Evolutionary conservation across 2,329 filamentous ascomycete genomes (phyloP), one percentile per base, ranked within the genome.

Genomic region (Ceratocystis lukuohia): DNA sequence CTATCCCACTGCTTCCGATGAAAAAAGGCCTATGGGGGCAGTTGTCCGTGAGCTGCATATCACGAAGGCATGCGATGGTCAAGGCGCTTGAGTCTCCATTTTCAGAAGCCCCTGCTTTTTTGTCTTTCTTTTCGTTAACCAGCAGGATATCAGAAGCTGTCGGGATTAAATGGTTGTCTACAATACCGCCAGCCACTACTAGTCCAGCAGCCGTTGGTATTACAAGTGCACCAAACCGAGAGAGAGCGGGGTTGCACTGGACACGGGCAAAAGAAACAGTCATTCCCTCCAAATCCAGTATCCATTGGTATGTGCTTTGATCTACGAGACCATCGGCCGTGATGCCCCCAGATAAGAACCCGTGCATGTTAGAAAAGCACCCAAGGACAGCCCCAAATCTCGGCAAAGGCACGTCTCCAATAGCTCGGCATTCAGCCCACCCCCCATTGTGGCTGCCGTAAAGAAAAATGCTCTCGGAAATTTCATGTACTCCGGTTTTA

Each of bases 301-400:
- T 77, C 89, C 89, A 95, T 62, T 77, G 76, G 78, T 88, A 87
- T 15, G 86, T 77, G 67, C 86, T 82, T 53, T 81, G 76, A 22
- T 84, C 75, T 15, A 95, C 77, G 7, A 80, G 77, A 2, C 88
- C 89, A 72, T 87, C 80, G 48, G 76, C 75, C 25, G 80, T 78
- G 71, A 95, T 86, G 0, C 92, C 92, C 20, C 91, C 91, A 20
- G 84, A 78, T 1, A 94, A 70, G 1, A 93, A 74, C 0, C 91
- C 91, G 48, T 12, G 10, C 10, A 7, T 15, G n/a, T 62, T 33
- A 1, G 61, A 61, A n/a, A 64, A 59, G 3, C 45, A 30, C 0
- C 82, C 81, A 69, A 82, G 82, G 0, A 76, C 71, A 0, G 77
- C 59, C 4, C 66, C 66, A 41, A 68, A 68, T 3, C 45, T 73